phyloP scores from a whole-genome alignment of 2,329 filamentous ascomycete species.

The Stenocarpella maydis region DNA sequence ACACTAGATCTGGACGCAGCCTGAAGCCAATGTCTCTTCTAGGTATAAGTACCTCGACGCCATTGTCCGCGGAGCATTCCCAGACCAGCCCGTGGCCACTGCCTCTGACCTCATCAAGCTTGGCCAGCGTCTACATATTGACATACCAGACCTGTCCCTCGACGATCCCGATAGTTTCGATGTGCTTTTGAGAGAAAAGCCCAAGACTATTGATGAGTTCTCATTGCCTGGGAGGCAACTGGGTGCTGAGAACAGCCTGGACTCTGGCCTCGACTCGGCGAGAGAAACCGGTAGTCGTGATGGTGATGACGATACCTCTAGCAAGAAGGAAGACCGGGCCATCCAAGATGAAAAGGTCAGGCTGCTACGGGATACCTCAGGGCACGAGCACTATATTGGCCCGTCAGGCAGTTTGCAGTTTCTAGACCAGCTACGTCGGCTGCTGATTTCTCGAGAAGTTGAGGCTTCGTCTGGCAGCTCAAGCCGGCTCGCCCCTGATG shows the following conservation, averaged over 20 bases:
- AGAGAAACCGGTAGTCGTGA: neutral
- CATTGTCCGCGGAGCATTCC: conserved; percentile 36
- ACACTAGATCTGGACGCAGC: neutral
- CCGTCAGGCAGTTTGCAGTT: conserved; percentile 49
- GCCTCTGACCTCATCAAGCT: conserved; percentile 44
- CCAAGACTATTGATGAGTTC: neutral
- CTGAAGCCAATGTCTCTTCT: neutral
- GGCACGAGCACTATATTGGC: conserved; percentile 48
- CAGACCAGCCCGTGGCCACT: conserved; percentile 43
- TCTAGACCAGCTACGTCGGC: conserved; percentile 44
- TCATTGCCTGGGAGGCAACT: neutral
- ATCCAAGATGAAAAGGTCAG: conserved; percentile 33
- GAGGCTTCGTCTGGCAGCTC: neutral
- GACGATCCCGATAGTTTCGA: conserved; percentile 30
- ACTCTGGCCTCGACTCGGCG: neutral
- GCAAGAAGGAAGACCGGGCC: neutral
- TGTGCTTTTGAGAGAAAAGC: neutral
- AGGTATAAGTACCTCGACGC: conserved; percentile 22
- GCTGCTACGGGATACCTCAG: conserved; percentile 45
- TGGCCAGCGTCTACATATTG: conserved; percentile 43
- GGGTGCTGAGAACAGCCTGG: neutral
- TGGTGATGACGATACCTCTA: neutral
- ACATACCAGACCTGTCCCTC: conserved; percentile 45
- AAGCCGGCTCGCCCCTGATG: neutral
- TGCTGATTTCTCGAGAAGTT: conserved; percentile 3